Conservation (phyloP, 768 basidiomycete species). For the Termitomyces titanicus region DNA sequence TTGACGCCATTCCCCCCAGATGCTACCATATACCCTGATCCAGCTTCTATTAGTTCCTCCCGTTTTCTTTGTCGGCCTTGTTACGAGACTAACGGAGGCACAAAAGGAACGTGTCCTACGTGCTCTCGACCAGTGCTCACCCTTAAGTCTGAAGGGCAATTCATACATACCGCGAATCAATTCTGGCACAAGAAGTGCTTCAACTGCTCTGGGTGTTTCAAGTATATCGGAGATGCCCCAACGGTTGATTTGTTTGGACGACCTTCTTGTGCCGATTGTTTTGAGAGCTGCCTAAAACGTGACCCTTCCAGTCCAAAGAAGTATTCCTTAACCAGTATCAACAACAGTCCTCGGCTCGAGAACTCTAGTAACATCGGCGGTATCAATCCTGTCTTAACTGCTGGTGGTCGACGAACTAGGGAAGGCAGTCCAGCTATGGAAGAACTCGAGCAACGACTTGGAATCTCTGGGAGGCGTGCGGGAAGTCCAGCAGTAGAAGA, state of each 20-base stretch:
- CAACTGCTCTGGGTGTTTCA: slow-evolving; percentile 67
- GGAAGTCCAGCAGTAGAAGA: slow-evolving; percentile 54
- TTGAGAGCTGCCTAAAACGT: slow-evolving; percentile 68
- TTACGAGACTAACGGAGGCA: slow-evolving; percentile 69
- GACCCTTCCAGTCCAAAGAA: slow-evolving; percentile 46
- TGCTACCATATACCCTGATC: slow-evolving; percentile 83
- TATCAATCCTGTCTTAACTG: slow-evolving; percentile 31
- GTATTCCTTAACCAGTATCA: slow-evolving; percentile 21
- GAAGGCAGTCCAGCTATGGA: slow-evolving; percentile 62
- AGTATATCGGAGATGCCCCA: slow-evolving; percentile 68
- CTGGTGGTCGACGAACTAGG: slow-evolving; percentile 28
- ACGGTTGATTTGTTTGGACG: slow-evolving; percentile 82
- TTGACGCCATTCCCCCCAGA: slow-evolving; percentile 68
- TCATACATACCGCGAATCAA: slow-evolving; percentile 63
- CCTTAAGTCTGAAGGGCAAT: slow-evolving; percentile 74
- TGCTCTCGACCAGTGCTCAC: slow-evolving; percentile 72
- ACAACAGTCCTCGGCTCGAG: slow-evolving; percentile 26
- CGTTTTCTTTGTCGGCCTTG: slow-evolving; percentile 75
- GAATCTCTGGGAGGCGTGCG: slow-evolving; percentile 51
- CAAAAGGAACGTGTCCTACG: slow-evolving; percentile 66
- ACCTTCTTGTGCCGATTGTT: slow-evolving; percentile 78
- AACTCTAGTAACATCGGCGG: slow-evolving; percentile 43
- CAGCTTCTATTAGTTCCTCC: slow-evolving; percentile 33
- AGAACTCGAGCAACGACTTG: slow-evolving; percentile 59
- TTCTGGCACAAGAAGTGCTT: slow-evolving; percentile 87